Evolutionary conservation across 768 basidiomycete genomes (phyloP), one percentile per base, ranked within the genome.

Genomic region (Harrya chromipes): DNA sequence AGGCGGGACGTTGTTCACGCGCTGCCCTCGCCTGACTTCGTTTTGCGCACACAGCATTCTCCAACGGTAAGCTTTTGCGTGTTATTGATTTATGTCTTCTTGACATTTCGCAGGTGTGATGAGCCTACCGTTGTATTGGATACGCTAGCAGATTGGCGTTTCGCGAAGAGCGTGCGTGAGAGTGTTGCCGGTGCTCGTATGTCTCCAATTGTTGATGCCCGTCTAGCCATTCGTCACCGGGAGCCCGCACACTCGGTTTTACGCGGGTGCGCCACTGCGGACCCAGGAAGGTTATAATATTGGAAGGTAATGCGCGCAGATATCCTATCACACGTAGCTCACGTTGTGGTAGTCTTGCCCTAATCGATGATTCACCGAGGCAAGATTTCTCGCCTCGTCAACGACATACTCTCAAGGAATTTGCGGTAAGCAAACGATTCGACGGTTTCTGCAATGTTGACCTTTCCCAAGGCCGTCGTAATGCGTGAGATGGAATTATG

Each of bases 401-500:
- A 59, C 74, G 93, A 40, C 89, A 95, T 72, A 91, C 91, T 3
- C 74, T 97, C 54, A 95, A 95, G 65, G 94, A 97, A 67, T 97
- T 97, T 61, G 94, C 94, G 49, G 72, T 76, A 54, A 35, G 75
- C 61, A 24, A 47, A n/a, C 33, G 1, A 5, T 40, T 13, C 35
- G 17, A 10, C 26, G 6, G 4, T 4, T 42, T 43, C 19, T 13
- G 21, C 48, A n/a, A 31, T 47, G 40, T 38, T 57, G 17, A 64
- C 16, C 7, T 16, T 19, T 41, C 23, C 23, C 31, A 45, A 75
- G 76, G 91, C 90, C 2, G 85, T 97, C 48, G 85, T 86, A 16
- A 90, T 97, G 86, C 82, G 94, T 31, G 94, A 97, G 67, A 83
- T 97, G 84, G 94, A 97, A 64, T 73, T 97, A 2, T 97, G 93